Conservation (phyloP, 176 grass and related monocot species). For the Raddia distichophylla region DNA sequence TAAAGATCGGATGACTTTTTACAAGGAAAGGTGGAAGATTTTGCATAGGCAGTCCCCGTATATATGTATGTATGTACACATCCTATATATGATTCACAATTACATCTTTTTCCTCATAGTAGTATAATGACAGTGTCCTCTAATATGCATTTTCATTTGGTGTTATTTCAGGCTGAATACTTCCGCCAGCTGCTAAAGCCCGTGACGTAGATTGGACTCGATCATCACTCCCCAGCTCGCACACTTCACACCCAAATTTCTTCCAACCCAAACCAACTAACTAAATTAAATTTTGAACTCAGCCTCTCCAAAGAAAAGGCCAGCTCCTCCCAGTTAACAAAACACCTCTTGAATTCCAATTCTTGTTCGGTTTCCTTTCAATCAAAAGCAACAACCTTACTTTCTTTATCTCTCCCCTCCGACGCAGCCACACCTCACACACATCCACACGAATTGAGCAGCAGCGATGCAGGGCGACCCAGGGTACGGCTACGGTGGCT, state of each 20-base stretch:
- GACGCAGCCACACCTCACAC: not conserved
- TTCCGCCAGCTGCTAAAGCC: conserved; percentile 95
- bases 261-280: conserved; percentile 22
- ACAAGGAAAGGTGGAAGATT: too few species aligned
- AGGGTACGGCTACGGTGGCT: conserved; percentile 57
- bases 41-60: too few species aligned
- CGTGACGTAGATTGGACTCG: conserved; percentile 62
- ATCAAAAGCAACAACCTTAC: not conserved
- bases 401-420: not conserved
- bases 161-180: conserved; percentile 68
- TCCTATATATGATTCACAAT: not conserved
- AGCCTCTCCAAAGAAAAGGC: not conserved
- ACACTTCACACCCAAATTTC: not conserved
- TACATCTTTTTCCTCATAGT: not conserved
- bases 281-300: conserved; percentile 40
- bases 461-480: conserved; percentile 68
- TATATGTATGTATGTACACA: not conserved
- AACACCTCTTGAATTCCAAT: not conserved
- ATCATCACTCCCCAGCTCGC: not conserved
- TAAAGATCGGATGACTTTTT: too few species aligned
- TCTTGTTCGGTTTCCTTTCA: conserved; percentile 12
- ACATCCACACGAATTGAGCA: not conserved
- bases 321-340: conserved; percentile 5
- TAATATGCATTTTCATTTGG: conserved; percentile 13
- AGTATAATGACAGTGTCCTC: not conserved